Conservation (phyloP, 2,329 filamentous ascomycete species). For the Talaromyces sp. region DNA sequence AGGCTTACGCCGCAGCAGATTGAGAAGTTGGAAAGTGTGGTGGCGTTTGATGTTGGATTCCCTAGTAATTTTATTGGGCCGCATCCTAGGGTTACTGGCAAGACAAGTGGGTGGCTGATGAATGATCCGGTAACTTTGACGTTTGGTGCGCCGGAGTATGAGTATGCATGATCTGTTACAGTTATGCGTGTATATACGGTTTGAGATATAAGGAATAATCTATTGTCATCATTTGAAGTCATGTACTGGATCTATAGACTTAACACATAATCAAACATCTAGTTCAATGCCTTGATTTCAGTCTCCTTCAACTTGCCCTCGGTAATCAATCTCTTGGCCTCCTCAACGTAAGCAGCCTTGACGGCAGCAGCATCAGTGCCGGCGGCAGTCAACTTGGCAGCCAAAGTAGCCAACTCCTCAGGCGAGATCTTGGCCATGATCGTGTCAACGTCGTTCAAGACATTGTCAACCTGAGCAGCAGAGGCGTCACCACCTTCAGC, state of each 20-base stretch:
- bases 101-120: constrained; percentile 12
- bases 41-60: constrained; percentile 64
- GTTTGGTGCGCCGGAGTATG: constrained; percentile 12
- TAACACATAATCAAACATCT: background rate
- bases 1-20: constrained; percentile 61
- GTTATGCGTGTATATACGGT: background rate
- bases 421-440: constrained; percentile 84
- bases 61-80: constrained; percentile 57
- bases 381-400: constrained; percentile 71
- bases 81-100: constrained; percentile 26
- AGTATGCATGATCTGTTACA: constrained; percentile 8
- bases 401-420: constrained; percentile 83
- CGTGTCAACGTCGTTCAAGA: constrained; percentile 80
- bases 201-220: background rate
- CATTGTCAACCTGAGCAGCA: constrained; percentile 74
- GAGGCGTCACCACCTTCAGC: constrained; percentile 64
- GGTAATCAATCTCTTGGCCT: constrained; percentile 72
- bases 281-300: constrained; percentile 62
- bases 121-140: constrained; percentile 16
- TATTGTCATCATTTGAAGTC: background rate
- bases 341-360: constrained; percentile 74
- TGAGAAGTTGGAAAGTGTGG: constrained; percentile 61
- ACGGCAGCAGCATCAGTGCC: constrained; percentile 79
- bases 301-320: constrained; percentile 84
- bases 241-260: constrained; percentile 6